A percentile compares a stretch with the other conserved stretches of the same genome.
Evolutionary conservation across 257 asterid species (phyloP).

Genomic region (Parsonsia alboflavescens): DNA sequence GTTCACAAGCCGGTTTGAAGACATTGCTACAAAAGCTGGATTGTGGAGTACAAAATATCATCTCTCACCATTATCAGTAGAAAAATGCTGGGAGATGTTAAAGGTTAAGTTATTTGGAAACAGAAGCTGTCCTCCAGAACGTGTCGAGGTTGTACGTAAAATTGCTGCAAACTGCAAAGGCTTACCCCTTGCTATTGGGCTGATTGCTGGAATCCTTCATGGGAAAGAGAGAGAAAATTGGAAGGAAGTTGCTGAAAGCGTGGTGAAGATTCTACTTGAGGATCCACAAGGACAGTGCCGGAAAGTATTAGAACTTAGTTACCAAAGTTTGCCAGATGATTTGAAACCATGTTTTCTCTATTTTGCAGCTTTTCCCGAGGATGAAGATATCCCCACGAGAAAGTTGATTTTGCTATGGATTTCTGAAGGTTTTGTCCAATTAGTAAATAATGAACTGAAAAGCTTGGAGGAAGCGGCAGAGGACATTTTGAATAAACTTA

Average conservation of each 20-base stretch:
- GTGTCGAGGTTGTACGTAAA: too few species aligned
- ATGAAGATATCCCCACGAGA: too few species aligned
- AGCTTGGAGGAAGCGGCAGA: background rate
- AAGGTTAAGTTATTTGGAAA: too few species aligned
- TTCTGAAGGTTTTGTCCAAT: background rate
- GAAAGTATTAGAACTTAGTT: too few species aligned
- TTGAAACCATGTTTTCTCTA: too few species aligned
- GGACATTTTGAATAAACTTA: background rate
- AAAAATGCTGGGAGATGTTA: too few species aligned
- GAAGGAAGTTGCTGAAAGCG: background rate
- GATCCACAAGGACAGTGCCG: background rate
- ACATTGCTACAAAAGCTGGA: background rate
- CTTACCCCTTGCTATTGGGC: too few species aligned
- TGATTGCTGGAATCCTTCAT: background rate
- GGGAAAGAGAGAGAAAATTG: background rate
- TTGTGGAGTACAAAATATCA: background rate
- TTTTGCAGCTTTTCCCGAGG: too few species aligned
- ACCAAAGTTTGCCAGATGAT: too few species aligned
- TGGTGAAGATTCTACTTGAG: background rate
- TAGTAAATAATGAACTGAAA: background rate
- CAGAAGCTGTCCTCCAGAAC: too few species aligned
- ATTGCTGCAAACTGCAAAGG: too few species aligned
- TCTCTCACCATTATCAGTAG: background rate
- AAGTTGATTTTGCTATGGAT: background rate
- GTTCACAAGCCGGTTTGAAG: too few species aligned